Evolutionary conservation across 176 grass and related monocot genomes (phyloP), one percentile per base, ranked within the genome.

Genomic region (Lolium rigidum): DNA sequence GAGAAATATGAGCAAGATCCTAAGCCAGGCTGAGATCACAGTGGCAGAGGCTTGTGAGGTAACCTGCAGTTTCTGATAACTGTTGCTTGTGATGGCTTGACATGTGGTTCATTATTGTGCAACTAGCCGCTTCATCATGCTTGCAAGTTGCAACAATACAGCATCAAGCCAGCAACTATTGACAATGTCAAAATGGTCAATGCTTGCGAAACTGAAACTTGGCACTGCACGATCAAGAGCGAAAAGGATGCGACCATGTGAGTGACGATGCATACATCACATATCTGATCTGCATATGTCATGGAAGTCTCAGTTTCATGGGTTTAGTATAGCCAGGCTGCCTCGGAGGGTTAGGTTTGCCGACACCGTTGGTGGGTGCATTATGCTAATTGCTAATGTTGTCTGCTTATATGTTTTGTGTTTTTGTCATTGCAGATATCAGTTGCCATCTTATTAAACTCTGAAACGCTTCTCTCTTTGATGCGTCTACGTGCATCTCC

Each of bases 271-370:
- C 56, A 54, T 47, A 8, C 52, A 15, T 60, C 74, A 24, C 25
- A 47, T 16, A 31, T 24, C 17, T 28, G 76, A 80, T 70, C 25
- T 80, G 47, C 35, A 41, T 20, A 31, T 18, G 65, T 43, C 51
- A 87, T 70, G 55, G 65, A 90, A 38, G 10, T 24, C 69, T 81
- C 68, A 2, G 14, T 80, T 61, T 24, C 20, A 15, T 55, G 20
- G 6, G 4, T 31, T 48, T 21, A 17, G 49, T 21, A 35, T 35
- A 21, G 6, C 58, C 5, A 3, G 47, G 49, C 37, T 39, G 72
- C 10, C 47, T 83, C 3, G 64, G 51, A 73, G 57, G 76, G 49
- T 87, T 90, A 68, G 67, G 80, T 80, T 41, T 80, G 58, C 85
- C 84, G 79, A 90, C 85, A 87, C 39, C 62, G 11, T 4, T 38